Evolutionary conservation across 2,329 filamentous ascomycete genomes (phyloP), one percentile per base, ranked within the genome.

Genomic region (Huntiella abstrusa): DNA sequence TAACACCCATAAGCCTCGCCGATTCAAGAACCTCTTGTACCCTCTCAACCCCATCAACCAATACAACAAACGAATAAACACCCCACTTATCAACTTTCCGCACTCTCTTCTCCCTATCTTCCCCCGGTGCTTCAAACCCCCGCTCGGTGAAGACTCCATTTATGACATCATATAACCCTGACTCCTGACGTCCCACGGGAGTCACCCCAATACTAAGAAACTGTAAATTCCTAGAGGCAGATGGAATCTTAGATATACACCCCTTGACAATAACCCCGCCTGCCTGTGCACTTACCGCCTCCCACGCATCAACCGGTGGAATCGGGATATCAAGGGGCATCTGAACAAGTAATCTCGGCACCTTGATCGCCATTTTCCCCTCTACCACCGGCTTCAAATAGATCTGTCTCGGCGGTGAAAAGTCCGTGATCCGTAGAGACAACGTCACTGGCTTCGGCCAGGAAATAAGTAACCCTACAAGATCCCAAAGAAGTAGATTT

Each of bases 31-130:
- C 40, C 33, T 36, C 17, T n/a, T 45, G 42, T 5, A 28, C 28
- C 32, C 41, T 33, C 3, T 33, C 38, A 2, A 34, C 4, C 44
- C 13, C 47, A 40, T 41, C 46, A 16, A 46, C 48, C 35, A 70
- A 55, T 2, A 67, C 62, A 33, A 94, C 71, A n/a, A 96, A 62
- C 54, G 78, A 81, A 55, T 94, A 96, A 77, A 88, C 88, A 0
- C 88, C 86, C 77, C 84, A 91, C 43, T 75, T 72, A 55, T 95
- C 85, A 7, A 87, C 64, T 0, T 76, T 69, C 17, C 28, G 22
- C 5, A 15, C 56, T 83, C 88, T 38, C 66, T 41, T 13, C 12
- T 69, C 10, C 62, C 60, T 55, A 35, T 60, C 58, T 4, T 57
- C 55, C 1, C 71, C 67, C 15, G 79, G 75, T 3, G 66, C 59